Base-by-base conservation (phyloP, 2,329 filamentous ascomycete species). In the Massarina eburnea region DNA sequence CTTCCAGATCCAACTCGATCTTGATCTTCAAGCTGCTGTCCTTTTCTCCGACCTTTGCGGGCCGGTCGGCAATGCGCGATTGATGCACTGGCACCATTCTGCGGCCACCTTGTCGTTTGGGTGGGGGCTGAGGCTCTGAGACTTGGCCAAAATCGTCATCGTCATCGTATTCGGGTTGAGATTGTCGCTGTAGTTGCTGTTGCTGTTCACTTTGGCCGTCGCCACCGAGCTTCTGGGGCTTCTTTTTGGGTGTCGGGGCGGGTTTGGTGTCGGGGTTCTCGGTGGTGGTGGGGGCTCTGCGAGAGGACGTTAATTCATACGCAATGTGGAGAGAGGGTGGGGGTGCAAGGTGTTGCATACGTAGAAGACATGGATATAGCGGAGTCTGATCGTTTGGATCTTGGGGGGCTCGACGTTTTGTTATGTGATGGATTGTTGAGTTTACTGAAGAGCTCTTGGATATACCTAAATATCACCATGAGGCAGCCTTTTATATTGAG, bases 11-110 rank as follows among this genome's bases (percentile, higher is more conserved):
- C 48, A 73, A 43, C 58, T 73, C 70, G 49, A 73, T 71, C 58
- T 72, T 71, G 53, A 73, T 69, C 59, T 72, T 72, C 54, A 72
- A 51, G 48, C 59, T 65, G 53, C 67, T 71, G 43, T 71, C 70
- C 52, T 68, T 58, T 39, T 59, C 58, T 48, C 67, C 67, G 36
- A 58, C 54, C 26, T 68, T 68, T 19, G 46, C 22, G 17, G 68
- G 70, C 9, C 70, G 54, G 52, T 73, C 69, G 40, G 69, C 63
- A 51, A 73, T 72, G 43, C 70, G 58, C 1, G 69, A 72, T 49
- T 73, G 60, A 43, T 67, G 61, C 9, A 67, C 64, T 2, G 67
- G 67, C 15, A 58, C 49, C 30, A 57, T 62, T 6, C 58, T 38
- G 17, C 58, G 49, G 41, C 53, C 49, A 5, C 53, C 49, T 18